Percentiles rank a stretch among this genome's conserved stretches.
Evolutionary conservation across 495 filamentous ascomycete species (phyloP).

Genomic region (Terfezia boudieri): DNA sequence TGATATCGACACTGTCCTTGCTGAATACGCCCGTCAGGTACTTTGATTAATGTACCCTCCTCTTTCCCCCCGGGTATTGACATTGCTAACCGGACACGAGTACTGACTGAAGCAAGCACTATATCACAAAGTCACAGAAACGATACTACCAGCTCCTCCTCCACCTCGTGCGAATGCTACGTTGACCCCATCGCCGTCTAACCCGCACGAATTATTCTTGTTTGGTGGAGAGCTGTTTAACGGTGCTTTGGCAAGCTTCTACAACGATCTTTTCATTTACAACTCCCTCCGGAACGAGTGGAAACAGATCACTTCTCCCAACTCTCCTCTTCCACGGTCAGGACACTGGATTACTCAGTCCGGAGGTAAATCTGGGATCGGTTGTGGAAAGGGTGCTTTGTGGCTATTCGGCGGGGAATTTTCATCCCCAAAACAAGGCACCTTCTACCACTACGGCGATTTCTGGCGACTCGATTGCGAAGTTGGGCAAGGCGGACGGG

Average conservation of each 20-base stretch:
- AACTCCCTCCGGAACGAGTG: conserved; percentile 70
- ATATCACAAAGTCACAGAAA: conserved; percentile 83
- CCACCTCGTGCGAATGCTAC: conserved; percentile 55
- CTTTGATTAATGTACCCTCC: neutral
- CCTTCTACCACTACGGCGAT: conserved; percentile 97
- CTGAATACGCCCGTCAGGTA: conserved; percentile 45
- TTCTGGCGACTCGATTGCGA: conserved; percentile 80
- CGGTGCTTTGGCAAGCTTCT: conserved; percentile 39
- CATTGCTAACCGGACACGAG: neutral
- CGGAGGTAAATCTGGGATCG: conserved; percentile 29
- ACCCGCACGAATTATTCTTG: conserved; percentile 69
- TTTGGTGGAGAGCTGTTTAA: conserved; percentile 66
- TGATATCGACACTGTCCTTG: conserved; percentile 92
- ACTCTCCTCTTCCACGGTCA: conserved; percentile 72
- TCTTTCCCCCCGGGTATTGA: neutral
- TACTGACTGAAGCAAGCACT: conserved; percentile 46
- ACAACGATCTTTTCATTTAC: conserved; percentile 65
- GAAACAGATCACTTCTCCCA: conserved; percentile 70
- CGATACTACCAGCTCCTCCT: conserved; percentile 44
- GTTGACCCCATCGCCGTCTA: conserved; percentile 60
- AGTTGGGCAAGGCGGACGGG: conserved; percentile 22
- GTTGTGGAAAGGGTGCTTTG: conserved; percentile 48
- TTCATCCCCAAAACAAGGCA: conserved; percentile 78
- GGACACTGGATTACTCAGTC: conserved; percentile 54
- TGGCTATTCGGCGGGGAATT: conserved; percentile 77